Evolutionary conservation across 1,284 basidiomycete species (phyloP), one percentile per base, ranked within the genome.

Genomic region (Heterobasidion occidentale): DNA sequence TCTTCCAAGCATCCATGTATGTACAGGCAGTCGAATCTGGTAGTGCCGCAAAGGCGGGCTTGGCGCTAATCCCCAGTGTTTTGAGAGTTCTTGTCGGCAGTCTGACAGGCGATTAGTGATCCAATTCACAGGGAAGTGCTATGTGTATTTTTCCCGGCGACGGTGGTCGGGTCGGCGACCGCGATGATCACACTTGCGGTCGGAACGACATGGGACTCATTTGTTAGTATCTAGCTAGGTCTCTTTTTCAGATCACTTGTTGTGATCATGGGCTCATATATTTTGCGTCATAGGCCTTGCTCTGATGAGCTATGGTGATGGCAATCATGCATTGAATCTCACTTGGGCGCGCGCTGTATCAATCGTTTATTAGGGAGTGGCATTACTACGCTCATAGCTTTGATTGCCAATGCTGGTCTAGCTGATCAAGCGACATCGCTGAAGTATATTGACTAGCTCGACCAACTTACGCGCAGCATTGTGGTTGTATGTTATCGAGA

Each of bases 391-490:
- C 70, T 86, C 33, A 75, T 85, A 45, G 76, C 82, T 0, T 68
- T 84, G 44, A 83, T 84, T 47, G 80, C 82, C 1, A 84, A 84
- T 64, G 81, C 81, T 1, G 80, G 82, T 0, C 72, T 75, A 34
- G 73, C 69, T 44, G 80, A 86, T 62, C 83, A 85, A 62, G 83
- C 83, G 7, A 78, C 78, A 57, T 80, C 78, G 0, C 67, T 82
- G 20, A 69, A 63, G 15, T 79, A 79, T 59, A 63, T 82, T 15
- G 69, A 78, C 42, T 60, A 72, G 52, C 69, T 81, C 12, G 75
- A 77, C 52, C 69, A 73, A 3, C 53, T 42, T 0, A 74, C 71
- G 1, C 69, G 68, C 35, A 59, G 55, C 1, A 70, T 73, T 36
- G 78, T 81, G 20, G 68, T 71, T 20, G 59, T 61, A 17, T 76